A percentile compares a stretch with the other conserved stretches of the same genome.
phyloP scores from a whole-genome alignment of 805 yeast genomes.

The Phaffomyces thermotolerans region DNA sequence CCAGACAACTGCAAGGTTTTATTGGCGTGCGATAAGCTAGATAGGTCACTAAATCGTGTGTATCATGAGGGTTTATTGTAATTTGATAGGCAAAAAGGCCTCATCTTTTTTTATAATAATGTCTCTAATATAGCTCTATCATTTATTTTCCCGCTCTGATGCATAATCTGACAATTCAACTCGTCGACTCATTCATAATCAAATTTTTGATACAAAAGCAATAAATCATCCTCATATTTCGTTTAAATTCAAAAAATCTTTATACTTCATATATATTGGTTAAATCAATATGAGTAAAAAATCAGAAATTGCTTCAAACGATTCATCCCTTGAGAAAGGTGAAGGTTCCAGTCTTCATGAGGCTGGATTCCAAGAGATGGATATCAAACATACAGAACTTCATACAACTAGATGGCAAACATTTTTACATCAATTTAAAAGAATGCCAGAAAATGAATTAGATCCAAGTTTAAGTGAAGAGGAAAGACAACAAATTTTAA shows the following conservation, averaged over 20 bases:
- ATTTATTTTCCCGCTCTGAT: no score
- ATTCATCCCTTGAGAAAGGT: constrained; percentile 10
- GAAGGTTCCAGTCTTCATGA: constrained; percentile 18
- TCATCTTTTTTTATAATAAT: no score
- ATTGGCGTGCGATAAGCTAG: no score
- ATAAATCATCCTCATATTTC: neutral
- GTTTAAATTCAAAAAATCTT: no score
- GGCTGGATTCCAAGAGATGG: constrained; percentile 16
- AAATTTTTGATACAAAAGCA: neutral
- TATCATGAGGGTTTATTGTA: no score
- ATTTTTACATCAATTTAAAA: constrained; percentile 27
- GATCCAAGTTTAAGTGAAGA: constrained; percentile 34
- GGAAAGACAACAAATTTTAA: constrained; percentile 29
- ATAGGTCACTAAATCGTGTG: no score
- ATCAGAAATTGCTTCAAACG: constrained; percentile 5
- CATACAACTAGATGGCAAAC: constrained; percentile 18
- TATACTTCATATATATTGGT: neutral
- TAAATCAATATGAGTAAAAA: constrained; percentile 3
- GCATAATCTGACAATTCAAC: neutral
- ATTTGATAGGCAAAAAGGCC: no score
- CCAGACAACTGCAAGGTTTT: no score
- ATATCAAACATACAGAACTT: neutral
- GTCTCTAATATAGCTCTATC: no score
- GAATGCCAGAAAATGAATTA: constrained; percentile 26
- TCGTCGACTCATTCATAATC: neutral